Evolutionary conservation across 495 filamentous ascomycete genomes (phyloP).

Genomic region (Hypoxylon cercidicola): DNA sequence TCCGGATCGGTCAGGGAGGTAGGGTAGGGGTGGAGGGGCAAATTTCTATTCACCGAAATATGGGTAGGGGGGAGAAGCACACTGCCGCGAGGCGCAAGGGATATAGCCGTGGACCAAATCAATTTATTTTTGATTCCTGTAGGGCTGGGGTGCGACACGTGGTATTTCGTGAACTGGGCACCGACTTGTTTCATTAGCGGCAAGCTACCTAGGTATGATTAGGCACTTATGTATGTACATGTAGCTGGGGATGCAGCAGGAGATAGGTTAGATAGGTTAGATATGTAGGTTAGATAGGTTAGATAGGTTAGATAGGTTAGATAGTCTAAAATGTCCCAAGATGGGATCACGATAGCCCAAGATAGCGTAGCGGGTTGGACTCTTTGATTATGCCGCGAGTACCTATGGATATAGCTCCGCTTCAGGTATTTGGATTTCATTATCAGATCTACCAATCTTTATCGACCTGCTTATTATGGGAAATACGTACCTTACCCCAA

Average conservation of each 20-base stretch:
- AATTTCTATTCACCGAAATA: neutral
- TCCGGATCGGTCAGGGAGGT: conserved; percentile 4
- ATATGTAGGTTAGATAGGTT: too few species aligned
- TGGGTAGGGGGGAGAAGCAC: neutral
- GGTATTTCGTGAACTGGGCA: neutral
- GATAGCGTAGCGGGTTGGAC: too few species aligned
- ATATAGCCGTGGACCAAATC: neutral
- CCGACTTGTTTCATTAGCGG: neutral
- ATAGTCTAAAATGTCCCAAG: too few species aligned
- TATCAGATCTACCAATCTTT: neutral
- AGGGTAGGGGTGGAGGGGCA: neutral
- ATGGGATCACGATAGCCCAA: too few species aligned
- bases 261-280: too few species aligned
- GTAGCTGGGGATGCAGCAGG: neutral
- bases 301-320: too few species aligned
- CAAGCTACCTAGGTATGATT: neutral
- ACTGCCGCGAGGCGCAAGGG: neutral
- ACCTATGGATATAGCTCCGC: neutral
- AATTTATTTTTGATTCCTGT: neutral
- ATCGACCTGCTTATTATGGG: conserved; percentile 21
- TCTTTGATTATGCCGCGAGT: too few species aligned
- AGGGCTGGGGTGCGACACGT: conserved; percentile 4
- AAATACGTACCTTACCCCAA: neutral
- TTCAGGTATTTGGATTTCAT: neutral
- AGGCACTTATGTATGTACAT: neutral